A percentile compares a stretch with the other conserved stretches of the same genome.
Evolutionary conservation across 805 yeast species (phyloP).

Genomic region (Suhomyces emberorum): DNA sequence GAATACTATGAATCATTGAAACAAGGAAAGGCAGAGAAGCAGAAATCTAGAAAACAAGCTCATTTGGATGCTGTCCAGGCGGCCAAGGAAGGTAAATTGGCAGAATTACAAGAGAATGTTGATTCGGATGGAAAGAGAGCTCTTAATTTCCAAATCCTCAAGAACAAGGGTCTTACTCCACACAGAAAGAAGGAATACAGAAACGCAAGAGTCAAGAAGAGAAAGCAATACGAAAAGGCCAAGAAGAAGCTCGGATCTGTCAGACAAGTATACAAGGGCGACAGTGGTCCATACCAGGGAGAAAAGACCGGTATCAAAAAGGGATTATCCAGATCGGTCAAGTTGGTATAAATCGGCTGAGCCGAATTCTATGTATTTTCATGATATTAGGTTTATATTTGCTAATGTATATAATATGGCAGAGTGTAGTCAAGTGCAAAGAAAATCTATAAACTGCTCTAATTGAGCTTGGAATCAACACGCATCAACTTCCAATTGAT

Average conservation of each 20-base stretch:
- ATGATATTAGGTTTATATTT: no score
- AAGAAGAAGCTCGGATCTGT: slow-evolving; percentile 89
- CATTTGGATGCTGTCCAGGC: slow-evolving; percentile 74
- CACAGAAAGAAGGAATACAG: slow-evolving; percentile 90
- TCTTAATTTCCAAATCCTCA: slow-evolving; percentile 87
- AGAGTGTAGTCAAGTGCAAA: no score
- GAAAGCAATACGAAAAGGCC: slow-evolving; percentile 93
- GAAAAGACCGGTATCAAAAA: slow-evolving; percentile 97
- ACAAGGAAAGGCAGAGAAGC: slow-evolving; percentile 44
- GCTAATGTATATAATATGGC: no score
- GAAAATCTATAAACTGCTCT: no score
- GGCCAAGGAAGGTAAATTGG: slow-evolving; percentile 79
- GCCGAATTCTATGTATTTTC: no score
- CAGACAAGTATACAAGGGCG: slow-evolving; percentile 81
- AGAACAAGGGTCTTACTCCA: slow-evolving; percentile 94
- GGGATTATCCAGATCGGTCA: slow-evolving; percentile 83
- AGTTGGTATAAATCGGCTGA: slow-evolving; percentile 53
- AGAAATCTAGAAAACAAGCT: slow-evolving; percentile 53
- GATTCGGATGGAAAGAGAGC: slow-evolving; percentile 92
- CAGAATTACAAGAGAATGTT: slow-evolving; percentile 61
- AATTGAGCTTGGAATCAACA: no score
- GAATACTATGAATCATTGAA: slow-evolving; percentile 60
- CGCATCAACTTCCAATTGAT: no score
- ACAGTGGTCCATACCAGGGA: slow-evolving; percentile 74
- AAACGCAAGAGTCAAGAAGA: slow-evolving; percentile 96